Conservation (phyloP, 495 filamentous ascomycete genomes). For the Neurospora sublineolata region DNA sequence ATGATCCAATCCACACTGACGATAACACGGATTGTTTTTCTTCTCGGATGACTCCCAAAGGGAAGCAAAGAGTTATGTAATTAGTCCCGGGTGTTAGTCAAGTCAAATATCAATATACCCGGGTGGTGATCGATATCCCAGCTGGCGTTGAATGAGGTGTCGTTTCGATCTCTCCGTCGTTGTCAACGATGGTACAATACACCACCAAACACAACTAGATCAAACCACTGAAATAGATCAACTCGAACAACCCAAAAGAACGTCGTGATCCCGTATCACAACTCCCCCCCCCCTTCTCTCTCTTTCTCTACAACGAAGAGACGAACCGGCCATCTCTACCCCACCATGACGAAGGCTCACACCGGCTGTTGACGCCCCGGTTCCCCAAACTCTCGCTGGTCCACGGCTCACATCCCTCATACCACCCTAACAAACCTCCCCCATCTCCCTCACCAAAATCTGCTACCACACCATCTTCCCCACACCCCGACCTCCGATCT, state of each 20-base stretch:
- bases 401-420: neutral
- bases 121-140: neutral
- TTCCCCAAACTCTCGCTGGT: neutral
- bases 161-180: neutral
- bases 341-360: neutral
- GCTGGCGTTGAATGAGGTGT: too few relatives aligned
- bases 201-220: neutral
- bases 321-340: neutral
- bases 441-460: neutral
- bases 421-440: neutral
- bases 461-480: neutral
- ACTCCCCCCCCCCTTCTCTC: neutral
- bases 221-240: too few relatives aligned
- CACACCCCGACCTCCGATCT: neutral
- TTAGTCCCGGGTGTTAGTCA: neutral
- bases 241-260: neutral
- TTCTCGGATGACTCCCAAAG: neutral
- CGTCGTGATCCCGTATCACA: neutral
- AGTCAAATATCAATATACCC: neutral
- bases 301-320: too few relatives aligned
- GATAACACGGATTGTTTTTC: neutral
- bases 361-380: neutral
- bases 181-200: neutral
- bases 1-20: neutral
- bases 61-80: neutral